Percentiles rank a stretch among this genome's conserved stretches.
Conservation (phyloP, 1,284 basidiomycete species). For the Fomitopsis pinicola region DNA sequence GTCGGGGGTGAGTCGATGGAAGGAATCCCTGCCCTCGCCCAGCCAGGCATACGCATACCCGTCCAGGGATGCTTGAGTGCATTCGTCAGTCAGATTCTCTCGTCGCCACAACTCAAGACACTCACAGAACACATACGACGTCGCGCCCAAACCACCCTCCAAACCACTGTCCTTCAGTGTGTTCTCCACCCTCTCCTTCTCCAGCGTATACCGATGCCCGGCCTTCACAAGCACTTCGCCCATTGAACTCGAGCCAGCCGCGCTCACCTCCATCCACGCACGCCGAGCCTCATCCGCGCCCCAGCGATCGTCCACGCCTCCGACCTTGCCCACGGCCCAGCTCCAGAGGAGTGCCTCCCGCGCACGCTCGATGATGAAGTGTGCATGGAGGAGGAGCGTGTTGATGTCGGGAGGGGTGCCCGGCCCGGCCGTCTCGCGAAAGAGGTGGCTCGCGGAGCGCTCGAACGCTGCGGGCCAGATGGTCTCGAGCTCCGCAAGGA, state of each 20-base stretch:
- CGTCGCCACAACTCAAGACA: neutral
- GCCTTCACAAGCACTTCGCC: slow-evolving; percentile 13
- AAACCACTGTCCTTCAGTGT: slow-evolving; percentile 15
- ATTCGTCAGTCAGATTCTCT: neutral
- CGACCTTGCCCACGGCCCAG: slow-evolving; percentile 31
- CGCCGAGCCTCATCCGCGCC: slow-evolving; percentile 19
- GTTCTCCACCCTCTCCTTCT: slow-evolving; percentile 14
- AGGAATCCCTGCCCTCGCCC: slow-evolving; percentile 10
- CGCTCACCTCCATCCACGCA: slow-evolving; percentile 35
- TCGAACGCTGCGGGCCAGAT: slow-evolving; percentile 25
- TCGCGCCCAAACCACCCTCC: slow-evolving; percentile 13
- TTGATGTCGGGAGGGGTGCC: slow-evolving; percentile 24
- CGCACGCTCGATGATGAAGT: slow-evolving; percentile 36
- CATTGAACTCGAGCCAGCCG: slow-evolving; percentile 9
- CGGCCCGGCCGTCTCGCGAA: slow-evolving; percentile 28
- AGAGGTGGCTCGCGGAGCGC: slow-evolving; percentile 29
- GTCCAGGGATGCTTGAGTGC: slow-evolving; percentile 22
- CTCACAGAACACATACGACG: slow-evolving; percentile 24
- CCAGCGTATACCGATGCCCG: slow-evolving; percentile 15
- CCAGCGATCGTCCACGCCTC: slow-evolving; percentile 28
- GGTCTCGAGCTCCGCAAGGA: slow-evolving; percentile 27
- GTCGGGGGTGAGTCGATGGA: slow-evolving; percentile 13
- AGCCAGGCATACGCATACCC: slow-evolving; percentile 25
- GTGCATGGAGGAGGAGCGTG: slow-evolving; percentile 30
- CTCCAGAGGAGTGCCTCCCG: slow-evolving; percentile 40